phyloP scores from a whole-genome alignment of 306 rosid genomes.

The Acacia melanoxylon region DNA sequence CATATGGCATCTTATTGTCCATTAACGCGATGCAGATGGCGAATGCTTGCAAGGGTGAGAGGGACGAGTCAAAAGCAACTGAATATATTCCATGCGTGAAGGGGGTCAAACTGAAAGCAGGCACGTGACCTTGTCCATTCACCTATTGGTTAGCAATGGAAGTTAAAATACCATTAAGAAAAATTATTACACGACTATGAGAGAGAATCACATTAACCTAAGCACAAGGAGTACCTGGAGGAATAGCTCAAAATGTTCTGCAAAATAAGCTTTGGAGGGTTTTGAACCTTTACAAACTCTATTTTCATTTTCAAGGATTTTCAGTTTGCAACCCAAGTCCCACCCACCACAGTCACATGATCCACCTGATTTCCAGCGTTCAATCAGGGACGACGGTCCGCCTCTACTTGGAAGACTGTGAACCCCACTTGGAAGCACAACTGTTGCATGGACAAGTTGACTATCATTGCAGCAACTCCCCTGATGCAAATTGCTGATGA shows the following conservation, averaged over 20 bases:
- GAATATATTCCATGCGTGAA: slow-evolving; percentile 73
- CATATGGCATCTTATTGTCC: slow-evolving; percentile 57
- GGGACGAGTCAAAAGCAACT: slow-evolving; percentile 68
- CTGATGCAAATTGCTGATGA: slow-evolving; percentile 29
- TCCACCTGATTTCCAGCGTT: slow-evolving; percentile 96
- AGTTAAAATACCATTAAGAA: slow-evolving; percentile 27
- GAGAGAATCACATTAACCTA: not conserved
- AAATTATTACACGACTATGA: not conserved
- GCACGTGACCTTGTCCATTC: slow-evolving; percentile 54
- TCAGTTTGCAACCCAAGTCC: slow-evolving; percentile 93
- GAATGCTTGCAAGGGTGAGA: slow-evolving; percentile 85
- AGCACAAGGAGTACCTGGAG: slow-evolving; percentile 55
- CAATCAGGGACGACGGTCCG: slow-evolving; percentile 90
- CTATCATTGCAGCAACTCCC: slow-evolving; percentile 29
- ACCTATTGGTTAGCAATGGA: slow-evolving; percentile 57
- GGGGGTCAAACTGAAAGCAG: slow-evolving; percentile 55
- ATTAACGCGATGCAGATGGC: slow-evolving; percentile 80
- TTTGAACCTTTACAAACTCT: slow-evolving; percentile 41
- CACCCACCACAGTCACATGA: slow-evolving; percentile 98
- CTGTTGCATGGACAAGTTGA: slow-evolving; percentile 53
- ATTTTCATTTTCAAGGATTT: slow-evolving; percentile 55
- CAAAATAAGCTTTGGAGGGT: slow-evolving; percentile 41
- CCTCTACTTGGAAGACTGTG: slow-evolving; percentile 92
- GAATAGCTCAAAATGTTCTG: slow-evolving; percentile 66
- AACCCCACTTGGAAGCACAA: slow-evolving; percentile 84